These are phyloP conservation scores for Medicago arabica DNA, from an alignment of 306 rosid species.

Conservation along the genomic window DNA sequence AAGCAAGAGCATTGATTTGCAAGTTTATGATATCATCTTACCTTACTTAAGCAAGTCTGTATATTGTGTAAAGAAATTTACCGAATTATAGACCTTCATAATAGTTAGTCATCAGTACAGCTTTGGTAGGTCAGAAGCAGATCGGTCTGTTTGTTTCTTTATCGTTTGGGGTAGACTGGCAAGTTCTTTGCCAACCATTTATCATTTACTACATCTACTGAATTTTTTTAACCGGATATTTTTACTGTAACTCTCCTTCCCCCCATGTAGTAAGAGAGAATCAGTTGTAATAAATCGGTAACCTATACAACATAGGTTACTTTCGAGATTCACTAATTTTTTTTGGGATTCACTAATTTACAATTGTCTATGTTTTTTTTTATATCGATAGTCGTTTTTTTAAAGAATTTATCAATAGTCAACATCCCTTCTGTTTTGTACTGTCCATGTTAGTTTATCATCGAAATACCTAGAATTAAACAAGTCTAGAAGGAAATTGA, in stretches of 20 bases:
- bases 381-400: no score
- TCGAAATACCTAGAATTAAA: not conserved
- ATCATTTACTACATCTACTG: conserved; percentile 39
- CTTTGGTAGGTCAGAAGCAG: conserved; percentile 56
- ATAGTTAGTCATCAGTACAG: conserved; percentile 47
- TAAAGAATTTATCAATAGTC: no score
- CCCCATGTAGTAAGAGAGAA: conserved; percentile 39
- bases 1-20: conserved; percentile 77
- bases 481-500: not conserved
- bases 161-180: conserved; percentile 50
- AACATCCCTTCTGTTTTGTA: not conserved
- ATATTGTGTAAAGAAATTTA: conserved; percentile 67
- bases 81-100: conserved; percentile 36
- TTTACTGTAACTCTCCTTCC: conserved; percentile 17
- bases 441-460: not conserved
- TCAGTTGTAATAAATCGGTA: conserved; percentile 9
- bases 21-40: conserved; percentile 33
- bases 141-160: conserved; percentile 44
- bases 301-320: conserved; percentile 18
- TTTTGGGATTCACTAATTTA: conserved; percentile 23
- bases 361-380: conserved; percentile 27
- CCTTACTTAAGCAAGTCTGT: conserved; percentile 57
- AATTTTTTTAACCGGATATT: conserved; percentile 24
- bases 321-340: conserved; percentile 26
- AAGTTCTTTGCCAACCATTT: conserved; percentile 50